Evolutionary conservation across 2,329 filamentous ascomycete genomes (phyloP).

Genomic region (Botryotinia convoluta): DNA sequence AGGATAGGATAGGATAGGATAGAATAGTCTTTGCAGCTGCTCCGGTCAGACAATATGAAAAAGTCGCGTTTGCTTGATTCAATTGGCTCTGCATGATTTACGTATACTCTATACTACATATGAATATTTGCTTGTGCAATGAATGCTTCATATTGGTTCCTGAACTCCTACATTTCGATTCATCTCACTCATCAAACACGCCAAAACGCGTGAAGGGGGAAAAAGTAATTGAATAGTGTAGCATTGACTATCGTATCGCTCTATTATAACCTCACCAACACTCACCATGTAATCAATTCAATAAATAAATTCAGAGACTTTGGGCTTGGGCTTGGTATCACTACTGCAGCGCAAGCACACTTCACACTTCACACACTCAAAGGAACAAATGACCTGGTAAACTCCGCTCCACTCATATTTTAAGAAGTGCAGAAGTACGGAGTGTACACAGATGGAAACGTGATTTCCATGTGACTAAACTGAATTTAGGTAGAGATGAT

Average conservation of each 20-base stretch:
- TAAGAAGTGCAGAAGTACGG: too few species aligned
- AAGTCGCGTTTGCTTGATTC: not conserved
- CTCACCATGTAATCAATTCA: not conserved
- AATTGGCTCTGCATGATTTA: not conserved
- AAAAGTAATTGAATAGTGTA: not conserved
- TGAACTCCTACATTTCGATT: not conserved
- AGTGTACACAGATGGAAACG: not conserved
- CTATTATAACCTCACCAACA: not conserved
- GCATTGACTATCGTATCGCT: not conserved
- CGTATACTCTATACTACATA: not conserved
- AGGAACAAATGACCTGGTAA: not conserved
- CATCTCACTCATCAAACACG: not conserved
- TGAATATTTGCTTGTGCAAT: constrained; percentile 1
- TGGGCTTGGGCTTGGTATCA: not conserved
- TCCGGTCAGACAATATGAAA: not conserved
- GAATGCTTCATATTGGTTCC: not conserved
- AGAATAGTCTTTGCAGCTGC: not conserved
- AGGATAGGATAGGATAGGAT: not conserved
- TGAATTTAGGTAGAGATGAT: not conserved
- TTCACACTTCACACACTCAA: not conserved
- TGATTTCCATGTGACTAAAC: not conserved
- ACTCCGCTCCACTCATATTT: not conserved
- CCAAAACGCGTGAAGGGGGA: constrained; percentile 4
- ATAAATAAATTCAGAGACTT: not conserved
- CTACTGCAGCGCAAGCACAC: not conserved